These are phyloP conservation scores for Hemisphaericaspora nanyangensis DNA, from an alignment of 805 yeast species.

Conservation along the genomic window DNA sequence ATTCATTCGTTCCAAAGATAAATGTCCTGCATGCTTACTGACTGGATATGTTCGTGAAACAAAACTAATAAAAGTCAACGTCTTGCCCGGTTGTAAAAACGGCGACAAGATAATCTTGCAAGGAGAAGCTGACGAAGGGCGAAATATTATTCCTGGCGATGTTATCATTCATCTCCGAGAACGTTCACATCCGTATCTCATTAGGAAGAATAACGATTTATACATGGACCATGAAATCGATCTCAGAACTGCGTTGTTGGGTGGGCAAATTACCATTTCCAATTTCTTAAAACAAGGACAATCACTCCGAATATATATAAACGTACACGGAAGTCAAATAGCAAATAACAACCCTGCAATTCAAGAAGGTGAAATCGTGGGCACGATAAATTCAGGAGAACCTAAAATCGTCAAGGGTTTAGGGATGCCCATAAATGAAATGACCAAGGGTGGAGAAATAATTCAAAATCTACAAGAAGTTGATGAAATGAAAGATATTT, in stretches of 20 bases:
- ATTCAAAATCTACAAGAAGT: constrained; percentile 18
- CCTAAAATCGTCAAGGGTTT: constrained; percentile 45
- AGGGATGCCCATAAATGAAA: constrained; percentile 58
- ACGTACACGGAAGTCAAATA: constrained; percentile 28
- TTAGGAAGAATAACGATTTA: constrained; percentile 44
- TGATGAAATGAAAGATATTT: constrained; percentile 13
- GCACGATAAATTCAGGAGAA: constrained; percentile 46
- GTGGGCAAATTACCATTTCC: constrained; percentile 44
- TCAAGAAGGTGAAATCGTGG: constrained; percentile 46
- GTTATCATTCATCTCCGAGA: constrained; percentile 54
- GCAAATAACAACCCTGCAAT: constrained; percentile 15
- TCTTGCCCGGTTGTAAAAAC: constrained; percentile 52
- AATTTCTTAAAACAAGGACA: constrained; percentile 32
- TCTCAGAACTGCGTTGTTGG: constrained; percentile 51
- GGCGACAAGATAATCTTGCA: constrained; percentile 50
- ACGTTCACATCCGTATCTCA: constrained; percentile 32
- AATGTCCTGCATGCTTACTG: constrained; percentile 27
- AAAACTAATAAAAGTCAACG: constrained; percentile 48
- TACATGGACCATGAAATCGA: constrained; percentile 44
- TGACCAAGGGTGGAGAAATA: constrained; percentile 20
- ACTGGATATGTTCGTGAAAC: constrained; percentile 44
- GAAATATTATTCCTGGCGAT: constrained; percentile 61
- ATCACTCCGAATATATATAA: constrained; percentile 26
- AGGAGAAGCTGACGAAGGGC: constrained; percentile 66
- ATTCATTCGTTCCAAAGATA: constrained; percentile 17